These are phyloP conservation scores for Holtermanniella nyarrowii DNA, from an alignment of 768 basidiomycete species.

Conservation along the genomic window DNA sequence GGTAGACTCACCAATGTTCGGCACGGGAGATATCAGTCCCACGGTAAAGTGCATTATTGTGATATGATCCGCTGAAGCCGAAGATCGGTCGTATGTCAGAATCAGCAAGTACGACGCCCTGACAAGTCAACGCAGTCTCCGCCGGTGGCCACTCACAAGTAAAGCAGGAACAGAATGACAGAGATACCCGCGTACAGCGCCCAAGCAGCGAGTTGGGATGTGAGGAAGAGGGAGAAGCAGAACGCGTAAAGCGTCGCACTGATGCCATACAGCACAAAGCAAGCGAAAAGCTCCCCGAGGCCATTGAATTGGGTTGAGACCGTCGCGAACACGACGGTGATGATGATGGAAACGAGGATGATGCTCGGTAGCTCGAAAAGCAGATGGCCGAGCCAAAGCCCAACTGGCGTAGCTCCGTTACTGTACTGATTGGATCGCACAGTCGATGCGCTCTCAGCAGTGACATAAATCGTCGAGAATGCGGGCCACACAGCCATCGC, in stretches of 20 bases:
- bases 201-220: slow-evolving; percentile 63
- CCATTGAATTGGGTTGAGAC: slow-evolving; percentile 57
- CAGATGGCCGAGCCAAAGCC: slow-evolving; percentile 66
- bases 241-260: slow-evolving; percentile 61
- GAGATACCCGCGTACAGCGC: slow-evolving; percentile 64
- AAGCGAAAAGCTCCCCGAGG: slow-evolving; percentile 54
- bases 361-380: slow-evolving; percentile 59
- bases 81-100: slow-evolving; percentile 60
- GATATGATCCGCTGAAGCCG: slow-evolving; percentile 49
- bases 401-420: slow-evolving; percentile 19
- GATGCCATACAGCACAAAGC: slow-evolving; percentile 51
- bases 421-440: slow-evolving; percentile 70
- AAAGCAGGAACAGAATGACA: slow-evolving; percentile 59
- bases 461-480: slow-evolving; percentile 68
- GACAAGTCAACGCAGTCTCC: slow-evolving; percentile 42
- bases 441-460: slow-evolving; percentile 55
- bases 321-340: slow-evolving; percentile 54
- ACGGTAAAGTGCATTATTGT: slow-evolving; percentile 61
- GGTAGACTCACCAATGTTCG: slow-evolving; percentile 30
- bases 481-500: slow-evolving; percentile 64
- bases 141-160: slow-evolving; percentile 27
- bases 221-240: slow-evolving; percentile 52
- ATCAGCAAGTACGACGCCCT: slow-evolving; percentile 59
- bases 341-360: slow-evolving; percentile 53
- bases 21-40: slow-evolving; percentile 59